phyloP scores from a whole-genome alignment of 169 alveolate species.

The Cytauxzoon felis region DNA sequence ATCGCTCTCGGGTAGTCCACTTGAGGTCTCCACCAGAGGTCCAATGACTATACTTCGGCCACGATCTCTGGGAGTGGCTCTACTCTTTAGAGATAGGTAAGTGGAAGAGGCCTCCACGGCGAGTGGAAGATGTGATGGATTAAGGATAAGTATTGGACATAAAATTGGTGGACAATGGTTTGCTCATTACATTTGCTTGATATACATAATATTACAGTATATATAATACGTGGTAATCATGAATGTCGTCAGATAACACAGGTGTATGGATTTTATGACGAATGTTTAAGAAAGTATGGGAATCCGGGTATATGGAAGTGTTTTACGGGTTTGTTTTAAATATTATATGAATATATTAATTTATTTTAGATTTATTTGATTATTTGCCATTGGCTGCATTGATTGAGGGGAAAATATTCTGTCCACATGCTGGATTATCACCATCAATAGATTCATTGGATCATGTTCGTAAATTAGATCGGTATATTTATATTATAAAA shows the following conservation, averaged over 20 bases:
- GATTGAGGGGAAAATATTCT: constrained; percentile 88
- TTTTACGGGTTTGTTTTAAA: constrained; percentile 74
- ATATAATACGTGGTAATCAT: constrained; percentile 93
- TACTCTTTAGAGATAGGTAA: no score
- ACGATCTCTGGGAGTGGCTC: no score
- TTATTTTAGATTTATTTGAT: constrained; percentile 86
- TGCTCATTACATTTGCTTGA: no score
- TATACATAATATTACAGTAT: constrained; percentile 67
- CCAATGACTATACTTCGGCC: no score
- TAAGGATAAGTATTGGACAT: no score
- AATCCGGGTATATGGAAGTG: constrained; percentile 92
- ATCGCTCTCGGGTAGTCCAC: no score
- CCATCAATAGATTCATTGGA: constrained; percentile 91
- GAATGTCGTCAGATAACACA: constrained; percentile 94
- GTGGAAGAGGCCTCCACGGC: no score
- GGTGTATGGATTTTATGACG: constrained; percentile 97
- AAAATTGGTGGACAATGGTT: no score
- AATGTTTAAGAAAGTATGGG: constrained; percentile 94
- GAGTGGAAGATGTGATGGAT: no score
- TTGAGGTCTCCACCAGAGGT: no score
- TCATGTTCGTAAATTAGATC: constrained; percentile 82
- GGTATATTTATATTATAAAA: constrained; percentile 27
- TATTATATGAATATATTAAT: neutral
- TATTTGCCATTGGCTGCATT: constrained; percentile 94
- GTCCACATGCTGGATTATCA: constrained; percentile 98